Evolutionary conservation across 179 eudicot genomes (phyloP).

Genomic region (Corrigiola litoralis): DNA sequence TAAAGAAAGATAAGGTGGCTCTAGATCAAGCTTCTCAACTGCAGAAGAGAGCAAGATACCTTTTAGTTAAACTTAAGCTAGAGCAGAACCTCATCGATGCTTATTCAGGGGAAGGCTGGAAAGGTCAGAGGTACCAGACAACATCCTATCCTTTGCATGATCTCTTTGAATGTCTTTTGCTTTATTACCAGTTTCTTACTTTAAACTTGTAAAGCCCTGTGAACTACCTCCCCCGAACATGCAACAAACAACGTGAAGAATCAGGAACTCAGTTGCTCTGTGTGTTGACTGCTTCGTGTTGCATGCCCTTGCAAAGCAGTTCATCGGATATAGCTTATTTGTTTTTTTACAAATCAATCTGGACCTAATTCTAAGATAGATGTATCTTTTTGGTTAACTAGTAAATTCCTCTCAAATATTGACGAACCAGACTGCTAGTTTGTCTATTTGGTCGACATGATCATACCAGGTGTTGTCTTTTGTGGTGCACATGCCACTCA

Average conservation of each 20-base stretch:
- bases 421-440: no score
- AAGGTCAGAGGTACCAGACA: conserved; percentile 85
- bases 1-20: conserved; percentile 36
- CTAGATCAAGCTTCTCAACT: conserved; percentile 62
- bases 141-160: conserved; percentile 14
- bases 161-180: not conserved
- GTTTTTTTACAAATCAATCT: not conserved
- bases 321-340: not conserved
- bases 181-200: not conserved
- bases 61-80: conserved; percentile 71
- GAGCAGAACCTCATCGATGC: conserved; percentile 97
- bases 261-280: not conserved
- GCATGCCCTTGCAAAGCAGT: not conserved
- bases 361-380: no score
- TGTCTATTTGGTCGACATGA: no score
- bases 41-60: conserved; percentile 75
- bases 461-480: no score
- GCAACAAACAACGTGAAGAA: not conserved
- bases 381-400: not conserved
- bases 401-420: no score
- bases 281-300: conserved; percentile 1
- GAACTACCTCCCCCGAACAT: not conserved
- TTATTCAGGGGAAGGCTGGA: conserved; percentile 92
- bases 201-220: not conserved
- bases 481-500: no score